Conservation (phyloP, 768 basidiomycete genomes). For the Hemileccinum rubropunctum region DNA sequence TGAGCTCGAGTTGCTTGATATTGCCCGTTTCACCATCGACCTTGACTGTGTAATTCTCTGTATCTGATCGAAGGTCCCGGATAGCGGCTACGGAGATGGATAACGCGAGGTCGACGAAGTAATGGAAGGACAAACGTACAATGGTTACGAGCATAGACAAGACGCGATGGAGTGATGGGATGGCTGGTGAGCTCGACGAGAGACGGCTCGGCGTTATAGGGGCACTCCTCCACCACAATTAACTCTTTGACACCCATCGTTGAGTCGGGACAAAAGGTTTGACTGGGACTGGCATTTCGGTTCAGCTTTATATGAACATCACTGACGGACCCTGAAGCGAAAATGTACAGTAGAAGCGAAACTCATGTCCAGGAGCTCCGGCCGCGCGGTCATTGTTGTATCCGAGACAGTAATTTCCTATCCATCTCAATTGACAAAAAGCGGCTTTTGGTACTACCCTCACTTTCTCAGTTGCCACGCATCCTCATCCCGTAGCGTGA, state of each 20-base stretch:
- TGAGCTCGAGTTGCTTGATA: constrained; percentile 16
- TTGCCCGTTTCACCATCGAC: constrained; percentile 27
- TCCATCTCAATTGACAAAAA: too few relatives aligned
- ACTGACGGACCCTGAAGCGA: too few relatives aligned
- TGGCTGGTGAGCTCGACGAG: constrained; percentile 49
- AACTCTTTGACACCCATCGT: constrained; percentile 22
- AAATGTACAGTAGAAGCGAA: too few relatives aligned
- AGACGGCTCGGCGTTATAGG: constrained; percentile 72
- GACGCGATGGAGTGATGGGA: constrained; percentile 55
- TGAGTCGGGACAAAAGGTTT: background rate
- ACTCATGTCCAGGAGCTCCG: too few relatives aligned
- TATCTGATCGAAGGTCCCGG: constrained; percentile 16
- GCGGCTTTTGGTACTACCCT: too few relatives aligned
- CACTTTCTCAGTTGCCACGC: too few relatives aligned
- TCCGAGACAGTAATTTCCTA: too few relatives aligned
- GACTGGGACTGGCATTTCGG: too few relatives aligned
- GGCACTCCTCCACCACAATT: constrained; percentile 33
- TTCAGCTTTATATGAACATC: too few relatives aligned
- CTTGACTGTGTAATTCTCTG: constrained; percentile 24
- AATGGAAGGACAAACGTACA: constrained; percentile 43
- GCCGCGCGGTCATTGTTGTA: too few relatives aligned
- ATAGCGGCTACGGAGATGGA: constrained; percentile 27
- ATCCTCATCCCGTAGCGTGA: too few relatives aligned
- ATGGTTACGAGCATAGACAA: constrained; percentile 74
- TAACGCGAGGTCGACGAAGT: background rate